phyloP scores from a whole-genome alignment of 164 flowering plant genomes.

The Macadamia tetraphylla region DNA sequence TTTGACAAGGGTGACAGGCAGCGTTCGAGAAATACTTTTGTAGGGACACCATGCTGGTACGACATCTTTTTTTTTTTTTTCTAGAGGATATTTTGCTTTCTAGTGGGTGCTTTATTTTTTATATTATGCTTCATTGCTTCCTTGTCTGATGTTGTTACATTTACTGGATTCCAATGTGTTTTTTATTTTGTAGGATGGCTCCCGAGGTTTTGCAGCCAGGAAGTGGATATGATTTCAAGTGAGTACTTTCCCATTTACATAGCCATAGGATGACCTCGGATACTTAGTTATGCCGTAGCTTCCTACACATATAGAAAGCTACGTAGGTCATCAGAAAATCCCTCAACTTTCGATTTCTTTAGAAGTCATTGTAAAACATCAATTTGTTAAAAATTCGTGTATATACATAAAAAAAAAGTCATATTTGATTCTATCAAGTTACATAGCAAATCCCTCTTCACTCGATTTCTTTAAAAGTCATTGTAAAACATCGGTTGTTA shows the following conservation, averaged over 20 bases:
- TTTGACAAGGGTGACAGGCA: constrained; percentile 82
- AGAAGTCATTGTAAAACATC: not conserved
- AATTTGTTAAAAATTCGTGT: not conserved
- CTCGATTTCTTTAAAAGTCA: not conserved
- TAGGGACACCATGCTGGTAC: constrained; percentile 94
- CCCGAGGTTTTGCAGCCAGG: constrained; percentile 94
- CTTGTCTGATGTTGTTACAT: not conserved
- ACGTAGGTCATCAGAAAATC: not conserved
- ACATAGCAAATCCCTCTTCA: not conserved
- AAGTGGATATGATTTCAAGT: constrained; percentile 86
- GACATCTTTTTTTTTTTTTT: not conserved
- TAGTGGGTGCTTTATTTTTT: not conserved
- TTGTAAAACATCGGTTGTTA: not conserved
- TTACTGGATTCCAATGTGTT: constrained; percentile 1
- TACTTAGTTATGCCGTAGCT: not conserved
- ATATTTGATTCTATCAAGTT: not conserved
- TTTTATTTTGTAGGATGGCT: constrained; percentile 67
- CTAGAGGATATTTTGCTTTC: too few species aligned
- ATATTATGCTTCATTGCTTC: too few species aligned
- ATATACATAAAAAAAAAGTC: not conserved
- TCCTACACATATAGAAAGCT: not conserved
- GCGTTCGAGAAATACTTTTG: constrained; percentile 80
- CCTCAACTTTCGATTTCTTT: not conserved
- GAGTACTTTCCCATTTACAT: constrained; percentile 21
- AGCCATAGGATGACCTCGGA: not conserved